Evolutionary conservation across 495 filamentous ascomycete genomes (phyloP).

Genomic region (Aspergillus nanangensis): DNA sequence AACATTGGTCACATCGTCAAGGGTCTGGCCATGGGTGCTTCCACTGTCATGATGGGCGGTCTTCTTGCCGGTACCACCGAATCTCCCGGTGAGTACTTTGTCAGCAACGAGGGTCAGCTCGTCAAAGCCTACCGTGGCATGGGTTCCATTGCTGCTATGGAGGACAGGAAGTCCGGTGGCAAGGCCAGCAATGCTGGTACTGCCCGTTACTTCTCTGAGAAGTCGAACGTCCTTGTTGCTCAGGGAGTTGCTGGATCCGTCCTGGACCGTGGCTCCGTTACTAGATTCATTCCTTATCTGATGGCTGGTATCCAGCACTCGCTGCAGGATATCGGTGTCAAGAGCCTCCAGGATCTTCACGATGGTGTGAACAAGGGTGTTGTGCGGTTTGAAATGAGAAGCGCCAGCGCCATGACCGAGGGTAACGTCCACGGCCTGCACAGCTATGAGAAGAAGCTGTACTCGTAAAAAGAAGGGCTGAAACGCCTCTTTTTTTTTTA

Average conservation of each 20-base stretch:
- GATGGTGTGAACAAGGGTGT: slow-evolving; percentile 68
- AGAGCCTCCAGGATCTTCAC: slow-evolving; percentile 71
- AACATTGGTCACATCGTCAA: slow-evolving; percentile 99
- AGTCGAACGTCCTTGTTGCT: slow-evolving; percentile 87
- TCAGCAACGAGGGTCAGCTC: slow-evolving; percentile 90
- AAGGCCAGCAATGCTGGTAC: slow-evolving; percentile 94
- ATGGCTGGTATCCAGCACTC: slow-evolving; percentile 94
- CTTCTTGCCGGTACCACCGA: slow-evolving; percentile 96
- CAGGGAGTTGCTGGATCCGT: slow-evolving; percentile 89
- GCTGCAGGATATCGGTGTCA: slow-evolving; percentile 89
- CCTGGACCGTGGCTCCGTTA: slow-evolving; percentile 72
- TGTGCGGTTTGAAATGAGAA: slow-evolving; percentile 90
- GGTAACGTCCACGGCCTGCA: slow-evolving; percentile 94
- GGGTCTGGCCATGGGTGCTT: slow-evolving; percentile 88
- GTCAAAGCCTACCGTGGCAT: slow-evolving; percentile 99
- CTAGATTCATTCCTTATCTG: slow-evolving; percentile 93
- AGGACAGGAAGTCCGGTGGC: slow-evolving; percentile 88
- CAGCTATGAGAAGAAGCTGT: slow-evolving; percentile 99
- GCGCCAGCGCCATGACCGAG: slow-evolving; percentile 90
- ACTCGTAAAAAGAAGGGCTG: slow-evolving; percentile 65
- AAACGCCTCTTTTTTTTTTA: slow-evolving; percentile 7
- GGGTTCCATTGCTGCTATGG: slow-evolving; percentile 98
- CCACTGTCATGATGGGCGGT: slow-evolving; percentile 99
- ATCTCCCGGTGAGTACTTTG: slow-evolving; percentile 94
- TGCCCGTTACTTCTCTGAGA: slow-evolving; percentile 97